phyloP scores from a whole-genome alignment of 2,329 filamentous ascomycete genomes.

The Aspergillus awamori region DNA sequence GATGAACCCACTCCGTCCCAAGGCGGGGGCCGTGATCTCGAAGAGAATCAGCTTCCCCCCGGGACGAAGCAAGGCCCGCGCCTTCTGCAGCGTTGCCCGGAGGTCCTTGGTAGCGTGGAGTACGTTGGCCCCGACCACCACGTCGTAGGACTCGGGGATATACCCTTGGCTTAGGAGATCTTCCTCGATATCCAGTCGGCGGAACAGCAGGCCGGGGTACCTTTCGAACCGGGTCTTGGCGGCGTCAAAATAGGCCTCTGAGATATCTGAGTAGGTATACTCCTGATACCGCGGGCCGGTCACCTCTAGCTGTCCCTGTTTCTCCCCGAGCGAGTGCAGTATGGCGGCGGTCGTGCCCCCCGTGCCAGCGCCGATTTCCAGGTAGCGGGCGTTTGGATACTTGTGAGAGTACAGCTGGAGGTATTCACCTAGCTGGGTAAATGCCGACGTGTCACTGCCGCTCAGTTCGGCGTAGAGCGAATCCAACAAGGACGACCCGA shows the following conservation, averaged over 20 bases:
- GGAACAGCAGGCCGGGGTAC: background rate
- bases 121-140: background rate
- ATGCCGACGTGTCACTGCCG: background rate
- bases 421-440: background rate
- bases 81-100: background rate
- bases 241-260: background rate
- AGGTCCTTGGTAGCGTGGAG: background rate
- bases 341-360: no score
- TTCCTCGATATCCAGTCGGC: background rate
- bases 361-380: no score
- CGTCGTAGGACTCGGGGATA: background rate
- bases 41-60: background rate
- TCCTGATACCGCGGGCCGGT: background rate
- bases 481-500: background rate
- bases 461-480: background rate
- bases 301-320: background rate
- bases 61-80: background rate
- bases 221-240: background rate
- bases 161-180: background rate
- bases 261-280: background rate
- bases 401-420: background rate
- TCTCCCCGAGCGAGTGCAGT: background rate
- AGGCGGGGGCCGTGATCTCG: background rate
- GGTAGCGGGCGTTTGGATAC: background rate
- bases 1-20: background rate